phyloP scores from a whole-genome alignment of 352 stramenopile species.

The Pythium biforme region DNA sequence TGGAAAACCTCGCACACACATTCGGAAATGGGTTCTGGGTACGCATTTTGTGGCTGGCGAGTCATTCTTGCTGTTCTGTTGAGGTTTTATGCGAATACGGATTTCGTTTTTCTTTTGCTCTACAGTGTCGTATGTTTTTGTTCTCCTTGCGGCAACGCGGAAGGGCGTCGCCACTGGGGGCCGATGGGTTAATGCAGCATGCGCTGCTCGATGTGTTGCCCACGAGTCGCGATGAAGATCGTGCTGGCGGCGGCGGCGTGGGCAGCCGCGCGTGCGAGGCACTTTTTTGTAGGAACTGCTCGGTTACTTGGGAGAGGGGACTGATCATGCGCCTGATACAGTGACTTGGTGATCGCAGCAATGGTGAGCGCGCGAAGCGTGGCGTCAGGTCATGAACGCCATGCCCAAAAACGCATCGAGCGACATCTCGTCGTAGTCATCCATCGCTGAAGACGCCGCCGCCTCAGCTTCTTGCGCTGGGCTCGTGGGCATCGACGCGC shows the following conservation, averaged over 20 bases:
- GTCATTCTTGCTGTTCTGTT: not conserved
- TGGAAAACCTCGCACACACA: too few relatives aligned
- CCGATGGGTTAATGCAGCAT: too few relatives aligned
- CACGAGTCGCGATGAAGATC: not conserved
- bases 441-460: not conserved
- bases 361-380: not conserved
- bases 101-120: not conserved
- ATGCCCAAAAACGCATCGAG: slow-evolving; percentile 12
- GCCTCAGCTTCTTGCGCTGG: not conserved
- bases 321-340: not conserved
- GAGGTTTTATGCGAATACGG: not conserved
- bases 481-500: not conserved
- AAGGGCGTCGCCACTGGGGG: too few relatives aligned
- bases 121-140: not conserved
- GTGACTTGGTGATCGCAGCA: not conserved
- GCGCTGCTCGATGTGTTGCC: too few relatives aligned
- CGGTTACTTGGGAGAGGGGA: too few relatives aligned
- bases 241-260: too few relatives aligned
- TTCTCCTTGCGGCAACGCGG: not conserved
- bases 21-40: not conserved
- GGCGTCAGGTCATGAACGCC: slow-evolving; percentile 16
- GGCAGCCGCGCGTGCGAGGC: too few relatives aligned
- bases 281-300: not conserved
- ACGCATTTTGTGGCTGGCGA: not conserved
- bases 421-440: slow-evolving; percentile 16